Percentiles rank a stretch among this genome's conserved stretches.
Conservation (phyloP, 2,329 filamentous ascomycete species). For the Cytospora chrysosperma region DNA sequence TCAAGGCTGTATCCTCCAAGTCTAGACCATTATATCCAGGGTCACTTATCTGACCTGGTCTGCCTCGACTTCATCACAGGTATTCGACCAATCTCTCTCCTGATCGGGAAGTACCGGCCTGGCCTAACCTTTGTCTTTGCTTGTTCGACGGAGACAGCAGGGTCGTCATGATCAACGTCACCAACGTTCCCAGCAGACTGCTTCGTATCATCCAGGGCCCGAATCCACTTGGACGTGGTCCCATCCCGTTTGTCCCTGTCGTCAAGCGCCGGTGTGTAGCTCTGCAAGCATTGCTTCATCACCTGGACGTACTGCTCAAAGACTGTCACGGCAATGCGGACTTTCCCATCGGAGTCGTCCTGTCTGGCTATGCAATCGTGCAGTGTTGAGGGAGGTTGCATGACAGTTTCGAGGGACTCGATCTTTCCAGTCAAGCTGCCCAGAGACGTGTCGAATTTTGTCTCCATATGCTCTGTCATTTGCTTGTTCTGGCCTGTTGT, state of each 20-base stretch:
- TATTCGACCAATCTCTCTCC: neutral
- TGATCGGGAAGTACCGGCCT: neutral
- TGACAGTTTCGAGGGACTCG: neutral
- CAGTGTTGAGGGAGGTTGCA: neutral
- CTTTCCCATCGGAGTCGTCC: neutral
- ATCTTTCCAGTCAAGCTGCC: neutral
- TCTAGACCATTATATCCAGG: too few species aligned
- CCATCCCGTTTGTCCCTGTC: neutral
- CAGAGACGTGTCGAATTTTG: neutral
- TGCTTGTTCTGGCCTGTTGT: neutral
- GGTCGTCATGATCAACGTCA: neutral
- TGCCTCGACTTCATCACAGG: neutral
- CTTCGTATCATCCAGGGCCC: neutral
- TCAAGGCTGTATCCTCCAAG: too few species aligned
- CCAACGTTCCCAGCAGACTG: neutral
- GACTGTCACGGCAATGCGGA: neutral
- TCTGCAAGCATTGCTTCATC: neutral
- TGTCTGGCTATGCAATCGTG: neutral
- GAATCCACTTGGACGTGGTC: neutral
- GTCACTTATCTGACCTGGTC: neutral
- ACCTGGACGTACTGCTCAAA: neutral
- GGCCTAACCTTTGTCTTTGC: neutral
- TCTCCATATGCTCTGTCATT: neutral
- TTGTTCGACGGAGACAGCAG: neutral
- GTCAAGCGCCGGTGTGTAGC: slow-evolving; percentile 2